Conservation (phyloP, 768 basidiomycete species). For the Termitomyces titanicus region DNA sequence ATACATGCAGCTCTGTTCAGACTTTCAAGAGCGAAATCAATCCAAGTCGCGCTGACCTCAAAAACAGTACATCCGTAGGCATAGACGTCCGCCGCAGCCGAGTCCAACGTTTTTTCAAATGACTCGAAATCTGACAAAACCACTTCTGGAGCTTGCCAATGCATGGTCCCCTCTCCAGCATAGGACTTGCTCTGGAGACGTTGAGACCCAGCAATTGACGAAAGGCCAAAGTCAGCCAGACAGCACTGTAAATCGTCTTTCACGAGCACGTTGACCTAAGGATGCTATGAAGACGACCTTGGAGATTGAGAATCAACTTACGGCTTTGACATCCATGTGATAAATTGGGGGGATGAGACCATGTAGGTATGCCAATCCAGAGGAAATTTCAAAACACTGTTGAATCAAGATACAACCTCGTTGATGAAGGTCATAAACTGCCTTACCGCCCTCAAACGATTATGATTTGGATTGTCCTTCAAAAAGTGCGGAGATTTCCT, state of each 20-base stretch:
- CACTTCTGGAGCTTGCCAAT: conserved; percentile 10
- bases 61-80: conserved; percentile 12
- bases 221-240: conserved; percentile 15
- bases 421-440: background rate
- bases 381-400: conserved; percentile 28
- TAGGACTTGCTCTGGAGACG: conserved; percentile 4
- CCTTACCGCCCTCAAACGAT: conserved; percentile 19
- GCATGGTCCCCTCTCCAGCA: conserved; percentile 4
- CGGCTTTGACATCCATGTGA: conserved; percentile 40
- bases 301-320: conserved; percentile 8
- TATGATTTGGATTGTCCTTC: conserved; percentile 22
- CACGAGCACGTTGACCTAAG: conserved; percentile 14
- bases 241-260: conserved; percentile 8
- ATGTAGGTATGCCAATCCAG: conserved; percentile 36
- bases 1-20: conserved; percentile 2
- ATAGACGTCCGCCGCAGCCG: conserved; percentile 11
- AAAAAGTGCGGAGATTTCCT: conserved; percentile 19
- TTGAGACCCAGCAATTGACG: conserved; percentile 13
- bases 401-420: background rate
- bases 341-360: conserved; percentile 33
- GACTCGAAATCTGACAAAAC: background rate
- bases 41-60: conserved; percentile 6
- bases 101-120: background rate
- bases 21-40: background rate
- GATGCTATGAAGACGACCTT: background rate